phyloP scores from a whole-genome alignment of 768 basidiomycete species.

The Mycena epipterygia region DNA sequence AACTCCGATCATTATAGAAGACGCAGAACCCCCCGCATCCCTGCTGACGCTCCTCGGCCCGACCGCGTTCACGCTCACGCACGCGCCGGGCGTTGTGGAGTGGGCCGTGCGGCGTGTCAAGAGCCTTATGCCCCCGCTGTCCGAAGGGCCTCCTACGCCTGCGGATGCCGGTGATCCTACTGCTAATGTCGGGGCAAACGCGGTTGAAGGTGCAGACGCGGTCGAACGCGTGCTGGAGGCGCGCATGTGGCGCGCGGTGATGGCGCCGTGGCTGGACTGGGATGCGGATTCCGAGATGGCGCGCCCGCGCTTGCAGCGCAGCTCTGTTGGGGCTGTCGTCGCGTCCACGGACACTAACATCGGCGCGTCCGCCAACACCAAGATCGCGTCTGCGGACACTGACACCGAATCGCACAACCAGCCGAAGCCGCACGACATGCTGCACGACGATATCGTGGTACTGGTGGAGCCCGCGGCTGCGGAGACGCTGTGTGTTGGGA shows the following conservation, averaged over 20 bases:
- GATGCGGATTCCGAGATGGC: constrained; percentile 33
- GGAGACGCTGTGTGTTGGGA: constrained; percentile 39
- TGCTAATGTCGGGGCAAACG: constrained; percentile 41
- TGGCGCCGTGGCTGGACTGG: constrained; percentile 53
- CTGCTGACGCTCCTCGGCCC: constrained; percentile 60
- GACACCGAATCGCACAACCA: too few species aligned
- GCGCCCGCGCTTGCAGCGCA: constrained; percentile 51
- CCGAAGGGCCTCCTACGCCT: too few species aligned
- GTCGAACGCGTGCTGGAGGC: constrained; percentile 52
- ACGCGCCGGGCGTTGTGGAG: constrained; percentile 76
- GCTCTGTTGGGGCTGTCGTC: constrained; percentile 51
- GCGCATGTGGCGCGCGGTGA: constrained; percentile 31
- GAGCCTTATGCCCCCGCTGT: constrained; percentile 54
- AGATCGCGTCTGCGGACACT: too few species aligned
- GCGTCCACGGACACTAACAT: constrained; percentile 4
- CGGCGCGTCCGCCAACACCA: too few species aligned
- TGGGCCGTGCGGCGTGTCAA: constrained; percentile 71
- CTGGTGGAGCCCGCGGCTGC: constrained; percentile 41
- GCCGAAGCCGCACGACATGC: constrained; percentile 20
- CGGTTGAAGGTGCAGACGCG: constrained; percentile 38
- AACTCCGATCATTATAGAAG: too few species aligned
- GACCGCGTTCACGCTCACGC: constrained; percentile 69
- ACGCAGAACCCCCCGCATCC: background rate
- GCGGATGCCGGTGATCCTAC: too few species aligned
- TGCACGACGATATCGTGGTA: constrained; percentile 42